These are phyloP conservation scores for Penicilliopsis zonata DNA, from an alignment of 495 filamentous ascomycete species.

Conservation along the genomic window DNA sequence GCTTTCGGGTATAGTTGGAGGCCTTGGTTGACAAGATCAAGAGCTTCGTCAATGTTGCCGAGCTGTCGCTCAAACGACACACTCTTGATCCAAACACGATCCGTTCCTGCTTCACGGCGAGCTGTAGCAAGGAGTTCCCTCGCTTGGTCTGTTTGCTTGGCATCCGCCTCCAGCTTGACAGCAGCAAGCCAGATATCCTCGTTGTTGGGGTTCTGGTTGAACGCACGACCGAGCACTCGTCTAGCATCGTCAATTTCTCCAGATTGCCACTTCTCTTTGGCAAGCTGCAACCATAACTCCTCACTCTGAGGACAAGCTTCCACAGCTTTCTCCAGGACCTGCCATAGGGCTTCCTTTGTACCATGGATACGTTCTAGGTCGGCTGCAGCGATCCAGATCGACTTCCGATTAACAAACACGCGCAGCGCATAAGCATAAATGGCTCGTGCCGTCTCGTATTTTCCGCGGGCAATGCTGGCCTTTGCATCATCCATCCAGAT, in stretches of 20 bases:
- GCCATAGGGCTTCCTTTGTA: slow-evolving; percentile 68
- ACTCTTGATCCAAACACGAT: slow-evolving; percentile 92
- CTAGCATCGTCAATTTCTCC: slow-evolving; percentile 79
- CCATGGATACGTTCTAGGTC: slow-evolving; percentile 89
- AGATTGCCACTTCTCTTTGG: slow-evolving; percentile 83
- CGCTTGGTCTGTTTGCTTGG: slow-evolving; percentile 65
- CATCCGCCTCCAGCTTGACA: slow-evolving; percentile 89
- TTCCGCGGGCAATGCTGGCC: slow-evolving; percentile 59
- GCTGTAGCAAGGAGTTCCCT: slow-evolving; percentile 69
- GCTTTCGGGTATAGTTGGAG: slow-evolving; percentile 77
- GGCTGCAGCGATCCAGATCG: slow-evolving; percentile 77
- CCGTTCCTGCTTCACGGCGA: slow-evolving; percentile 76
- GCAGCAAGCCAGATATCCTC: slow-evolving; percentile 96
- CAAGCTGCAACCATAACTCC: slow-evolving; percentile 90
- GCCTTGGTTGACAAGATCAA: slow-evolving; percentile 79
- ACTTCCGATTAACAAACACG: slow-evolving; percentile 72
- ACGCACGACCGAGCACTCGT: slow-evolving; percentile 69
- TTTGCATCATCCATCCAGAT: slow-evolving; percentile 91
- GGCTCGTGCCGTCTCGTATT: slow-evolving; percentile 80
- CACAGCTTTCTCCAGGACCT: slow-evolving; percentile 82
- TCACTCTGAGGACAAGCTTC: slow-evolving; percentile 85
- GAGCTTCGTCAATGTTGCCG: slow-evolving; percentile 62
- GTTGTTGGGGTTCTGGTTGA: slow-evolving; percentile 87
- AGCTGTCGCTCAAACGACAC: slow-evolving; percentile 83
- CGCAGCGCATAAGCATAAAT: slow-evolving; percentile 87